phyloP scores from a whole-genome alignment of 177 flowering plant species.

The Vitis hybrid region DNA sequence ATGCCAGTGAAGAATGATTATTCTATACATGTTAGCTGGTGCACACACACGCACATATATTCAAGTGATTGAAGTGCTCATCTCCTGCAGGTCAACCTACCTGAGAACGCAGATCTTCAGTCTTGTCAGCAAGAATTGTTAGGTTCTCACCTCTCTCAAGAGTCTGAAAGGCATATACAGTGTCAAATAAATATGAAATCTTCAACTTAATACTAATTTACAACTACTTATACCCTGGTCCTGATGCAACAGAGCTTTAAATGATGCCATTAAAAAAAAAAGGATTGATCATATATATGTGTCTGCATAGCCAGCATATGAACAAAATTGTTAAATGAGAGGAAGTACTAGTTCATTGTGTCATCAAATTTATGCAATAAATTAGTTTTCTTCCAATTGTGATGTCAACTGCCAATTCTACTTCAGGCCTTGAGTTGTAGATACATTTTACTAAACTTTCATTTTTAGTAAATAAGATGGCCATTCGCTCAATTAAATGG shows the following conservation, averaged over 20 bases:
- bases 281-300: background rate
- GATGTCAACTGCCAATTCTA: background rate
- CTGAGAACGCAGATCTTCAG: conserved; percentile 70
- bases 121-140: conserved; percentile 63
- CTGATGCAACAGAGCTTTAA: background rate
- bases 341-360: too few species aligned
- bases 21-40: background rate
- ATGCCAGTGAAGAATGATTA: background rate
- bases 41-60: background rate
- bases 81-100: conserved; percentile 24
- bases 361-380: background rate
- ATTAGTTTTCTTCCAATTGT: background rate
- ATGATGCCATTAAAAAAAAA: background rate
- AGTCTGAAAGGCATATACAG: conserved; percentile 46
- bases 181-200: conserved; percentile 2
- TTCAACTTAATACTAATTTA: background rate
- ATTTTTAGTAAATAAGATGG: background rate
- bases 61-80: background rate
- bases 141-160: conserved; percentile 78
- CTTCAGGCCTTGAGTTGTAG: background rate
- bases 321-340: background rate
- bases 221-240: too few species aligned
- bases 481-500: background rate
- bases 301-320: background rate
- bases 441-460: background rate